Percentiles rank a stretch among this genome's conserved stretches.
Conservation (phyloP, 1,284 basidiomycete genomes). For the Sanguinoderma infundibulare region DNA sequence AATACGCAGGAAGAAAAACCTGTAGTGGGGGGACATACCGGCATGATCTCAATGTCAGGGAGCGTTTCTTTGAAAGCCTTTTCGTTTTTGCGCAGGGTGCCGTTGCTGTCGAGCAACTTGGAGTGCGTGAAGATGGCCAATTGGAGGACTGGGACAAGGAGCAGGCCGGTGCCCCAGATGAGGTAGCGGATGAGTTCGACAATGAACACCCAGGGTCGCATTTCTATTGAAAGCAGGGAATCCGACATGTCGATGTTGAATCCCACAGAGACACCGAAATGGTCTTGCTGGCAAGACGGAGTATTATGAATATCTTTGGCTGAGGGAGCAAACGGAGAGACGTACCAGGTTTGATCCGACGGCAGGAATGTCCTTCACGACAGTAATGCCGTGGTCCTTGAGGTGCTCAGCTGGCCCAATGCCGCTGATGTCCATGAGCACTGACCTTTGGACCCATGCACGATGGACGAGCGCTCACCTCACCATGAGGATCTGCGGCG, state of each 20-base stretch:
- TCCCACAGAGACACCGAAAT: conserved; percentile 31
- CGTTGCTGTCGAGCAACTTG: conserved; percentile 30
- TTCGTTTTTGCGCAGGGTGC: conserved; percentile 24
- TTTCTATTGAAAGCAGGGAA: conserved; percentile 30
- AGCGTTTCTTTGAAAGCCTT: conserved; percentile 28
- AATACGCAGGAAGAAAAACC: conserved; percentile 5
- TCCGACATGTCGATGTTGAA: conserved; percentile 33
- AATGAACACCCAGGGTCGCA: conserved; percentile 31
- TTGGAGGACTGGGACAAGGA: conserved; percentile 36
- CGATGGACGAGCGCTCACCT: conserved; percentile 29
- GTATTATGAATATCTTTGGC: too few relatives aligned
- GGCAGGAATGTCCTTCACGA: conserved; percentile 54
- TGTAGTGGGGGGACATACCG: conserved; percentile 26
- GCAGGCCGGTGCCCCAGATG: conserved; percentile 36
- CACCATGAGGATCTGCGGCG: conserved; percentile 47
- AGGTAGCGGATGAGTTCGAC: conserved; percentile 37
- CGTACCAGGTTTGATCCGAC: conserved; percentile 54
- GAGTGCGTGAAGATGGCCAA: conserved; percentile 35
- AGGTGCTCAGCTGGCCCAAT: conserved; percentile 61
- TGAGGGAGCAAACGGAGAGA: background rate
- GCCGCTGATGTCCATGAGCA: conserved; percentile 39
- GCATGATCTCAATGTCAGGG: conserved; percentile 44
- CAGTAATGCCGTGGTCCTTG: conserved; percentile 45
- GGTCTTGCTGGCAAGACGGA: conserved; percentile 36
- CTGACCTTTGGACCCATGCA: background rate